These are phyloP conservation scores for Pleurotus salmoneostramineus DNA, from an alignment of 768 basidiomycete genomes.

Conservation along the genomic window DNA sequence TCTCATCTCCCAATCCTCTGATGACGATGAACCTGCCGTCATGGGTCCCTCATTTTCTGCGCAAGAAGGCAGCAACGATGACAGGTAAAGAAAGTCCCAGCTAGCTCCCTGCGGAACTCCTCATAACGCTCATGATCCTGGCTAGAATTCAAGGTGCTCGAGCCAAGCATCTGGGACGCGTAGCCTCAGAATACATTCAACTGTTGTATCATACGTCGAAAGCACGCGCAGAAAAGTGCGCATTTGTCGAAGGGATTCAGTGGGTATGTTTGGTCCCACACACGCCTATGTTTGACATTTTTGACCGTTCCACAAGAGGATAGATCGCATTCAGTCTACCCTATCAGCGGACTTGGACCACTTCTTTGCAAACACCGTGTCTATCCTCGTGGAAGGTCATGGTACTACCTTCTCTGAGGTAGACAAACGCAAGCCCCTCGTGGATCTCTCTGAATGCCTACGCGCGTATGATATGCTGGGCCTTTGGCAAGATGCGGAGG, in stretches of 20 bases:
- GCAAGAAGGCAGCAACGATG: conserved; percentile 38
- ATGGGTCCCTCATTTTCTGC: not conserved
- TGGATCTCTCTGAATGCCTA: conserved; percentile 76
- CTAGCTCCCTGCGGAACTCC: too few species aligned
- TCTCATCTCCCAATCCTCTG: conserved; percentile 53
- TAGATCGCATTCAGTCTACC: conserved; percentile 80
- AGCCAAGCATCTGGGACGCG: conserved; percentile 78
- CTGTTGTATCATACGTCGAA: conserved; percentile 87
- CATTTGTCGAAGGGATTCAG: conserved; percentile 79
- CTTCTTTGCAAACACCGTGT: conserved; percentile 64
- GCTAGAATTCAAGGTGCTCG: conserved; percentile 56
- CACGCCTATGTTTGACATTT: conserved; percentile 1
- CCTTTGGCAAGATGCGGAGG: conserved; percentile 86
- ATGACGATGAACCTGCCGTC: conserved; percentile 25
- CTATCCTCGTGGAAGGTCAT: conserved; percentile 39
- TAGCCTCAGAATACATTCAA: conserved; percentile 90
- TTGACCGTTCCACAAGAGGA: conserved; percentile 40
- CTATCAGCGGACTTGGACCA: conserved; percentile 85
- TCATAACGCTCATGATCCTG: conserved; percentile 5
- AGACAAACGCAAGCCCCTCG: conserved; percentile 57
- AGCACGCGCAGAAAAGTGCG: conserved; percentile 71
- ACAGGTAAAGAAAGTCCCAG: conserved; percentile 21
- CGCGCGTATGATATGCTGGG: conserved; percentile 75
- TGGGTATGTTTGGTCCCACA: conserved; percentile 55
- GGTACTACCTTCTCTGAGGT: conserved; percentile 52